Conservation (phyloP, 768 basidiomycete genomes). For the Vararia minispora region DNA sequence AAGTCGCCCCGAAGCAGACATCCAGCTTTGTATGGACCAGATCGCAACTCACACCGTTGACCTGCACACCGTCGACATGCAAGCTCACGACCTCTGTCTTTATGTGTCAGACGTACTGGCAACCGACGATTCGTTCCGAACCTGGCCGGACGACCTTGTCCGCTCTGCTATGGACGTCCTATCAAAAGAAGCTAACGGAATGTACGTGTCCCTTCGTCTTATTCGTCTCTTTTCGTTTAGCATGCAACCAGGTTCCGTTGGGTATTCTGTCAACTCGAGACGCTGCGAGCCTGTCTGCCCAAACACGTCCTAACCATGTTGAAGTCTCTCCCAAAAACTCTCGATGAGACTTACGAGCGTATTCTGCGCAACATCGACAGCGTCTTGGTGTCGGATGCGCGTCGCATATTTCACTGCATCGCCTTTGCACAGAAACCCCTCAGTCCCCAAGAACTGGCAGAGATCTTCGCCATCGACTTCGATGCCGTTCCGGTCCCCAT, state of each 20-base stretch:
- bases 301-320: constrained; percentile 1
- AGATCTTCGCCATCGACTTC: constrained; percentile 3
- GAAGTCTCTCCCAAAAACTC: background rate
- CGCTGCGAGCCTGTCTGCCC: background rate
- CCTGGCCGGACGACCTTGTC: constrained; percentile 1
- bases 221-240: background rate
- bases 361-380: constrained; percentile 1
- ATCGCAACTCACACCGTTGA: background rate
- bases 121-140: constrained; percentile 1
- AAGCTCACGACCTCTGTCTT: background rate
- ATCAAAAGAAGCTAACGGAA: constrained; percentile 3
- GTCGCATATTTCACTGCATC: constrained; percentile 6
- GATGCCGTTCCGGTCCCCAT: background rate
- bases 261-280: constrained; percentile 4
- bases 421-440: background rate
- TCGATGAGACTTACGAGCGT: constrained; percentile 4
- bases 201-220: background rate
- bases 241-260: constrained; percentile 5
- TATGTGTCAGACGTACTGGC: background rate
- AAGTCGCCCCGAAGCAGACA: constrained; percentile 5
- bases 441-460: constrained; percentile 1
- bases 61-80: constrained; percentile 1
- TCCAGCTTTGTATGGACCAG: background rate
- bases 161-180: background rate
- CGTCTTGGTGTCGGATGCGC: background rate